phyloP scores from a whole-genome alignment of 176 grass and related monocot genomes.

The Puya raimondii region DNA sequence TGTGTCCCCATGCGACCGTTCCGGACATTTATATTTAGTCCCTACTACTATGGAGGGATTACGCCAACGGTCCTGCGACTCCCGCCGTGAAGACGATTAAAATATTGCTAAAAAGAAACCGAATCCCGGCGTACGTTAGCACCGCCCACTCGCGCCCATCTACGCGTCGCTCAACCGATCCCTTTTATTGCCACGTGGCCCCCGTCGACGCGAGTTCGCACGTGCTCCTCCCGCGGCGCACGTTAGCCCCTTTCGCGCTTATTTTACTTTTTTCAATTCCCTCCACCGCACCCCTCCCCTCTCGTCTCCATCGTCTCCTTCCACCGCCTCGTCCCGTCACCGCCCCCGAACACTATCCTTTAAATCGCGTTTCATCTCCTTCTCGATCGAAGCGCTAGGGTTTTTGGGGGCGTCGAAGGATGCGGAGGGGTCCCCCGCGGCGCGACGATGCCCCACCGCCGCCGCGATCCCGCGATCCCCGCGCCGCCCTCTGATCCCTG shows the following conservation, averaged over 20 bases:
- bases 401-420: neutral
- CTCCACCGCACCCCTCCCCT: neutral
- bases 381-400: neutral
- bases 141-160: too few relatives aligned
- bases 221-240: neutral
- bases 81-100: too few relatives aligned
- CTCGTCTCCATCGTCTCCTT: neutral
- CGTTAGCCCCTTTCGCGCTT: neutral
- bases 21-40: too few relatives aligned
- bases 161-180: neutral
- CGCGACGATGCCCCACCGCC: slow-evolving; percentile 19
- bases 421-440: neutral
- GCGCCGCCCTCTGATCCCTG: neutral
- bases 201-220: neutral
- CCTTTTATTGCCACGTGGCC: neutral
- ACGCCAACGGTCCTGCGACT: too few relatives aligned
- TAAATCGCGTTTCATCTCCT: neutral
- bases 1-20: too few relatives aligned
- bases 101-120: too few relatives aligned
- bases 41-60: too few relatives aligned
- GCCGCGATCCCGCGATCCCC: neutral
- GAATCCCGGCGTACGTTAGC: too few relatives aligned
- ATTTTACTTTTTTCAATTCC: neutral
- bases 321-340: neutral
- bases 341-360: neutral